Evolutionary conservation across 345 rosid genomes (phyloP).

Genomic region (Citrus mangshanensis): DNA sequence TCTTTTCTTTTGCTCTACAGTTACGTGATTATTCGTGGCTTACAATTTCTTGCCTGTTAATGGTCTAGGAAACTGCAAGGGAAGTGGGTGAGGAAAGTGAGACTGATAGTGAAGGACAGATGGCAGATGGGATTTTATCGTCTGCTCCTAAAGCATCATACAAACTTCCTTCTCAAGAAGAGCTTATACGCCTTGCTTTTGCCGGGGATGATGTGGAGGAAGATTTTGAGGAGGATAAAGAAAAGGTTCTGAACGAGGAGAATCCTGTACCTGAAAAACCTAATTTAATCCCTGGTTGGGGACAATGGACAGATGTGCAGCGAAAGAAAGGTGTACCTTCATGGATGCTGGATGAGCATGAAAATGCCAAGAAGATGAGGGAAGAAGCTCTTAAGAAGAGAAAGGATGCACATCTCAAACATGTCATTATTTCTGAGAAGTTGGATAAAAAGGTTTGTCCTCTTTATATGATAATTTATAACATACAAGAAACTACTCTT

Average conservation of each 20-base stretch:
- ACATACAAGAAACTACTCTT: neutral
- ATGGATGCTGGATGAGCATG: constrained; percentile 78
- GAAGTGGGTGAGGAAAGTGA: constrained; percentile 54
- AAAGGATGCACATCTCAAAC: constrained; percentile 75
- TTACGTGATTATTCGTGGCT: neutral
- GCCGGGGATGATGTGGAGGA: constrained; percentile 90
- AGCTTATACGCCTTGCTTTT: constrained; percentile 79
- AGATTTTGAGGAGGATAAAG: constrained; percentile 73
- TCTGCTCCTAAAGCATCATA: constrained; percentile 43
- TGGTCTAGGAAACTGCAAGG: constrained; percentile 29
- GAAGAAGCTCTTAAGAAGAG: constrained; percentile 71
- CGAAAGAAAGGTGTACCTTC: constrained; percentile 75
- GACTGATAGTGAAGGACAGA: constrained; percentile 58
- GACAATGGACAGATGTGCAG: constrained; percentile 80
- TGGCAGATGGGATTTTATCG: constrained; percentile 79
- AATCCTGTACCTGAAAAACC: constrained; percentile 86
- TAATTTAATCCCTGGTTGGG: constrained; percentile 83
- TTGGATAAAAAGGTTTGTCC: constrained; percentile 69
- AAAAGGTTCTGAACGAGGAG: constrained; percentile 63
- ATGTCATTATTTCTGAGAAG: constrained; percentile 83
- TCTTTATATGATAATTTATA: neutral
- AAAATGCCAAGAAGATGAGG: constrained; percentile 61
- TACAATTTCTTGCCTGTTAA: constrained; percentile 4
- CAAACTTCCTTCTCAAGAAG: constrained; percentile 87
- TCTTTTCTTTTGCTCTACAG: neutral